Evolutionary conservation across 306 rosid species (phyloP), one percentile per base, ranked within the genome.

Genomic region (Myrica gale): DNA sequence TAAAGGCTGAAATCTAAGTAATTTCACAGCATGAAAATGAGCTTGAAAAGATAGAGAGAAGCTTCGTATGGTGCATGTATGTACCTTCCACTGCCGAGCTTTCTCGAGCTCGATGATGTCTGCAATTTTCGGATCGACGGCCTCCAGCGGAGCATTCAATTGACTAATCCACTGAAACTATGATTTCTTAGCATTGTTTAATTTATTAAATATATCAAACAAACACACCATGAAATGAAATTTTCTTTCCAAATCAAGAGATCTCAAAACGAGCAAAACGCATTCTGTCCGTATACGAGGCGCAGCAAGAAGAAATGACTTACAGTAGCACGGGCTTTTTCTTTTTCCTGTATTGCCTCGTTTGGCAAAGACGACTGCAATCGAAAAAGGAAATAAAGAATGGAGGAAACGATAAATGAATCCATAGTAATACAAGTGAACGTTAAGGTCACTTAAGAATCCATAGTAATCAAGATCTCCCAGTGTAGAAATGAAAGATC

Each of bases 21-120:
- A 56, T 21, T 20, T n/a, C 4, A 65, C 42, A 7, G 47, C 21
- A 10, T 41, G 45, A 65, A 41, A 62, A 65, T 1, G 69, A 41
- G 4, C 67, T 23, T 26, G 3, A 60, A 60, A 17, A 60, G 32
- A 48, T 15, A 1, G 1, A 26, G 67, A 26, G 43, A 6, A 60
- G 41, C 16, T 26, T 26, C n/a, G 37, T 23, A 23, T 5, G 67
- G 32, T 60, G 21, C 42, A 65, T 39, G 0, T 0, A 17, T 7
- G 19, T 12, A 87, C 92, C 95, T 91, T 93, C 96, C 97, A 91
- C 82, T 93, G 98, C 72, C 96, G 97, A 82, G 93, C 87, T 63
- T 93, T 93, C 74, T 93, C 98, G 19, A 88, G 98, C 77, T 93
- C 97, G 47, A 93, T 93, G 41, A 93, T 91, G 74, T 93, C 88